Evolutionary conservation across 176 grass and related monocot genomes (phyloP), one percentile per base, ranked within the genome.

Genomic region (Coix lacrymajobi): DNA sequence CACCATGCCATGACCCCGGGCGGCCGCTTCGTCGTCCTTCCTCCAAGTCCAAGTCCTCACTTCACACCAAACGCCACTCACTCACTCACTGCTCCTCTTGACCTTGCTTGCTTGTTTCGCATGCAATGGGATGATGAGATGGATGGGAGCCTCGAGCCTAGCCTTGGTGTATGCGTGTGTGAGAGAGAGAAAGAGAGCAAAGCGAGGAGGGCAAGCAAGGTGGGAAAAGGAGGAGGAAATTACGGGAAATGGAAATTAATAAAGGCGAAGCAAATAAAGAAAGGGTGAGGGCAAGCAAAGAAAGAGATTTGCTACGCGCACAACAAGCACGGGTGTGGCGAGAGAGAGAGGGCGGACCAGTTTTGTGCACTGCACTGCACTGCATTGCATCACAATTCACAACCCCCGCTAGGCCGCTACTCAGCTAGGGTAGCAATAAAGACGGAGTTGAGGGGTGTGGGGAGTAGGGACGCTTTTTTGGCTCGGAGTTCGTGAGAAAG

Each of bases 221-320:
- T 69, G 48, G 63, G 63, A 80, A 81, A 79, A 81, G 25, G 46
- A 39, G 65, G 70, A 54, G 80, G 34, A 72, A 88, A 84, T 84
- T 84, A 66, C 75, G 75, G 82, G 70, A 80, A 79, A 85, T 11
- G 77, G 87, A 86, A 86, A 87, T 87, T 61, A 81, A 62, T 77
- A 85, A 81, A 87, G 62, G 73, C 63, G 65, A 44, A 48, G 66
- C 19, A 32, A 83, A 79, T 86, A 82, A 86, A 86, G 60, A 74
- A 83, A 26, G 56, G 20, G 26, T 3, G 30, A 19, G 31, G 54
- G 78, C 14, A 71, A 77, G 71, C 77, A n/a, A n/a, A 52, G 30
- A 80, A 80, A 37, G 36, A 2, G 11, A 82, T 83, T 90, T 86
- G 83, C 74, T 86, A 86, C 73, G 73, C 37, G 83, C 71, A 82